Percentiles rank a stretch among this genome's conserved stretches.
These are phyloP conservation scores for Lycium barbarum DNA, from an alignment of 257 asterid species.

Conservation along the genomic window DNA sequence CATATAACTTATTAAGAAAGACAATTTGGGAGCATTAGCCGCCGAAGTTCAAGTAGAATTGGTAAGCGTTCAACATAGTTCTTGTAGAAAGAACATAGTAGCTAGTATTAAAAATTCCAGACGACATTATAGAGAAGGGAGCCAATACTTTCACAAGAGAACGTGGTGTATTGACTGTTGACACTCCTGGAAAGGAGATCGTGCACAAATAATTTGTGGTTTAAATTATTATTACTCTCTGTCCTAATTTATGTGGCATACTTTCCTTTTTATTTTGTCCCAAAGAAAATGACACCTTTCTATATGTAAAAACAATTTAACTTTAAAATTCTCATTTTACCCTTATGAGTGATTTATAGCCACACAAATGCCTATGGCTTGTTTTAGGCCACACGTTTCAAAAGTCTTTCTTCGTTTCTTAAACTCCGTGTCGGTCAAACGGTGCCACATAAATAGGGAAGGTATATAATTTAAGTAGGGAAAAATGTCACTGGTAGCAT, in stretches of 20 bases:
- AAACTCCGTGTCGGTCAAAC: neutral
- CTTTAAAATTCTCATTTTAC: neutral
- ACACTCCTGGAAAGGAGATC: neutral
- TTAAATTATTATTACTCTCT: neutral
- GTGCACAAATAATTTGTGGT: neutral
- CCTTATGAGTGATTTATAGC: neutral
- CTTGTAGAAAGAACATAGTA: neutral
- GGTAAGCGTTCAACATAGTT: neutral
- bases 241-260: neutral
- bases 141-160: neutral
- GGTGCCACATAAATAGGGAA: neutral
- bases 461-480: neutral
- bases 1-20: neutral
- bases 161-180: neutral
- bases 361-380: slow-evolving; percentile 16
- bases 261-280: neutral
- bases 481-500: neutral
- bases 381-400: neutral
- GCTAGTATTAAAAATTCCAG: neutral
- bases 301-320: neutral
- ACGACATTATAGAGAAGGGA: neutral
- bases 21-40: neutral
- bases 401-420: neutral
- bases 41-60: neutral
- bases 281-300: neutral